Base-by-base conservation (phyloP, 805 yeast species). In the Ogataea nonfermentans region DNA sequence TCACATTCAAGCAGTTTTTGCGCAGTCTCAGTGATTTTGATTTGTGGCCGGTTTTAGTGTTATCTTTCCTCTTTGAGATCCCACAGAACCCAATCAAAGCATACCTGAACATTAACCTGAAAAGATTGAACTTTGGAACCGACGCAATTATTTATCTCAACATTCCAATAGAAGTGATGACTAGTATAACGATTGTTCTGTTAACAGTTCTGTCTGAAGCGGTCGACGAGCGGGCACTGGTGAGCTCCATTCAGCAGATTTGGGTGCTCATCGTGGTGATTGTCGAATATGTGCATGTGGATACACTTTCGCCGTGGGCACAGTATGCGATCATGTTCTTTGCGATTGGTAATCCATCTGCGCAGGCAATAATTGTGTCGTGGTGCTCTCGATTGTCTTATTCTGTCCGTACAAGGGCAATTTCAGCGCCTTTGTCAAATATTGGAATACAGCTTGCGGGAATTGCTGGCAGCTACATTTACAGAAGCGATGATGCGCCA, bases 361-460 rank as follows among this genome's bases (percentile, higher is more conserved):
- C 68, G 7, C 74, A 73, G 56, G 71, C 80, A 1, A 52, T 77
- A 16, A 57, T 68, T 23, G 76, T 74, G 22, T 64, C 73, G 22
- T 79, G 85, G 85, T 69, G 74, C 40, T 76, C 85, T 0, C 56
- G 71, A 13, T 74, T 77, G 45, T 69, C 83, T n/a, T 73, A 76
- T 55, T 67, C 81, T 0, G 83, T 80, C n/a, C 56, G 80, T 7
- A 58, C 76, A 4, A 62, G 86, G 44, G 73, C 85, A 0, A 74
- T 81, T 4, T 69, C 81, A 6, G 71, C 83, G 0, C 78, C 85
- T 1, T 43, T 79, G 41, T 77, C 72, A 46, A 81, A 79, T 50
- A 76, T 78, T 60, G 70, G 66, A 49, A 71, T 73, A 0, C 86
- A 80, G 51, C 57, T 72, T 1, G 78, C 75, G 0, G 58, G 63